phyloP scores from a whole-genome alignment of 805 yeast species.

The Candida nanaspora region DNA sequence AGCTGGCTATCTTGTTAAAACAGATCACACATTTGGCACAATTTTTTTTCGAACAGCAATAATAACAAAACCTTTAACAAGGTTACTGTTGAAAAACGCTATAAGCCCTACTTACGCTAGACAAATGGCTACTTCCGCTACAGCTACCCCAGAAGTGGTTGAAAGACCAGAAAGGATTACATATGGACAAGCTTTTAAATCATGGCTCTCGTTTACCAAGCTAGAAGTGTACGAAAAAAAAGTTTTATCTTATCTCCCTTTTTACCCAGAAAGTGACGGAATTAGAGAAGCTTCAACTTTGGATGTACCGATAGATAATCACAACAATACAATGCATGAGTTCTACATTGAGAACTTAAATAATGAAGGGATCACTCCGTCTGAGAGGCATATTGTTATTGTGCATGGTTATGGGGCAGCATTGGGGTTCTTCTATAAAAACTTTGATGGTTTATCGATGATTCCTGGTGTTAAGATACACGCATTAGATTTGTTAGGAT shows the following conservation, averaged over 20 bases:
- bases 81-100: too few species aligned
- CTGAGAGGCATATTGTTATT: conserved; percentile 47
- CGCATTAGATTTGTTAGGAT: conserved; percentile 66
- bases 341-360: conserved; percentile 45
- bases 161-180: neutral
- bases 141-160: neutral
- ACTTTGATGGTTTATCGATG: conserved; percentile 45
- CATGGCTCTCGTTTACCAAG: conserved; percentile 19
- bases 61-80: too few species aligned
- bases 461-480: conserved; percentile 54
- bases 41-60: too few species aligned
- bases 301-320: conserved; percentile 46
- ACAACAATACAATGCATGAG: conserved; percentile 58
- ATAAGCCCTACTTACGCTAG: too few species aligned
- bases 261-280: conserved; percentile 47
- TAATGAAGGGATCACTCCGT: conserved; percentile 8
- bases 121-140: neutral
- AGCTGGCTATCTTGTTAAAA: too few species aligned
- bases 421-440: conserved; percentile 70
- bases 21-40: too few species aligned
- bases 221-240: conserved; percentile 25
- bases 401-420: conserved; percentile 94
- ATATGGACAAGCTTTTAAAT: conserved; percentile 17
- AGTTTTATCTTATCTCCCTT: conserved; percentile 52
- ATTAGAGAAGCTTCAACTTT: conserved; percentile 36